These are phyloP conservation scores for Parathielavia appendiculata DNA, from an alignment of 495 filamentous ascomycete species.

Conservation along the genomic window DNA sequence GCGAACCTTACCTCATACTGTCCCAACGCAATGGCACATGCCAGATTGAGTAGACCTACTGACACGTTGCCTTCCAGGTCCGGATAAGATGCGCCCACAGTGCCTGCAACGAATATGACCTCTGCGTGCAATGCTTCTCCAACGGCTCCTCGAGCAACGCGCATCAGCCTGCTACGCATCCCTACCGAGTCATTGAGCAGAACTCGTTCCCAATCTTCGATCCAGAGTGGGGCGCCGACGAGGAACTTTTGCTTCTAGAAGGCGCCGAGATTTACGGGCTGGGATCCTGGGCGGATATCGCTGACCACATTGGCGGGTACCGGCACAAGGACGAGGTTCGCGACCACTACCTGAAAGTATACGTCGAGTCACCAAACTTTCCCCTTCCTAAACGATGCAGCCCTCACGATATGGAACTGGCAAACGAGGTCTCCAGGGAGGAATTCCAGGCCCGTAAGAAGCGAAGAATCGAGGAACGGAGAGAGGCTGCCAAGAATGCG, in stretches of 20 bases:
- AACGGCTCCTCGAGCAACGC: slow-evolving; percentile 68
- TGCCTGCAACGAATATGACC: slow-evolving; percentile 87
- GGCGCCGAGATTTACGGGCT: slow-evolving; percentile 97
- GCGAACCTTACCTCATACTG: background rate
- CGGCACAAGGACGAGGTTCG: slow-evolving; percentile 91
- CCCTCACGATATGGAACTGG: slow-evolving; percentile 69
- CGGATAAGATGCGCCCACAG: slow-evolving; percentile 85
- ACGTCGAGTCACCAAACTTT: slow-evolving; percentile 74
- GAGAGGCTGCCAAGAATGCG: slow-evolving; percentile 79
- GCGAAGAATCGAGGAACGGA: slow-evolving; percentile 84
- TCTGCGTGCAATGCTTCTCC: slow-evolving; percentile 93
- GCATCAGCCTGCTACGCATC: slow-evolving; percentile 79
- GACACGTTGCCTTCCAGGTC: slow-evolving; percentile 52
- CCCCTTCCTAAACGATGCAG: slow-evolving; percentile 80
- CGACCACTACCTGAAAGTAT: slow-evolving; percentile 86
- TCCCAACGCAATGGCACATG: background rate
- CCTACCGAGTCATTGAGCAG: slow-evolving; percentile 92
- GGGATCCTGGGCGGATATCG: slow-evolving; percentile 96
- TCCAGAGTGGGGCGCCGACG: slow-evolving; percentile 93
- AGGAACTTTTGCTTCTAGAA: slow-evolving; percentile 87
- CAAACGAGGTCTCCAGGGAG: slow-evolving; percentile 75
- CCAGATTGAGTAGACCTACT: slow-evolving; percentile 1
- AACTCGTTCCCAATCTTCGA: slow-evolving; percentile 96
- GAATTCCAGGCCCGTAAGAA: slow-evolving; percentile 94
- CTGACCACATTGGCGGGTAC: slow-evolving; percentile 95